Percentiles rank a stretch among this genome's conserved stretches.
These are phyloP conservation scores for Apiospora kogelbergensis DNA, from an alignment of 2,329 filamentous ascomycete genomes.

Conservation along the genomic window DNA sequence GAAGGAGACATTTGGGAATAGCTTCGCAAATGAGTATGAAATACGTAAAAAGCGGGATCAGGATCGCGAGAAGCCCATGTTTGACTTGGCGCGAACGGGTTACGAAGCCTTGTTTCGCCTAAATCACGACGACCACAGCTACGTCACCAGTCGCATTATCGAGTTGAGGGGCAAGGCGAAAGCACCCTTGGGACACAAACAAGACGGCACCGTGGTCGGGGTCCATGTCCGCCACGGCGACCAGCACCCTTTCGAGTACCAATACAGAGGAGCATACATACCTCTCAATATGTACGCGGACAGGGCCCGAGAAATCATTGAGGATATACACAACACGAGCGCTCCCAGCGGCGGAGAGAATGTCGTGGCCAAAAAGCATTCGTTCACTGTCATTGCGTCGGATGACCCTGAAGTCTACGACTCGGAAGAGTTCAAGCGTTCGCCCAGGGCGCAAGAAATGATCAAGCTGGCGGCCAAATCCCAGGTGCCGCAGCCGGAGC, in stretches of 20 bases:
- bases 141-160: slow-evolving; percentile 59
- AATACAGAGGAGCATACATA: slow-evolving; percentile 76
- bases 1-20: slow-evolving; percentile 60
- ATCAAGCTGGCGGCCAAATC: slow-evolving; percentile 73
- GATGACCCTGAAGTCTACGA: slow-evolving; percentile 78
- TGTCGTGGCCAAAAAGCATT: slow-evolving; percentile 36
- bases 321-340: slow-evolving; percentile 45
- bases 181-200: slow-evolving; percentile 41
- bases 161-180: slow-evolving; percentile 52
- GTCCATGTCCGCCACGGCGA: slow-evolving; percentile 82
- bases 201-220: slow-evolving; percentile 60
- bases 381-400: slow-evolving; percentile 67
- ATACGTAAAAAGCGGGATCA: slow-evolving; percentile 48
- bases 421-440: slow-evolving; percentile 58
- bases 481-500: slow-evolving; percentile 39
- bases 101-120: slow-evolving; percentile 76
- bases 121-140: slow-evolving; percentile 61
- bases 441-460: slow-evolving; percentile 68
- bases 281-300: slow-evolving; percentile 69
- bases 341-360: slow-evolving; percentile 34
- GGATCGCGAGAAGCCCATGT: slow-evolving; percentile 60
- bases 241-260: slow-evolving; percentile 71
- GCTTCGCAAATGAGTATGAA: slow-evolving; percentile 54
- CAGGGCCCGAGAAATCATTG: slow-evolving; percentile 56
- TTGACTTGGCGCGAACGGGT: slow-evolving; percentile 65